Evolutionary conservation across 2,329 filamentous ascomycete species (phyloP).

Genomic region (Coniochaeta sp.): DNA sequence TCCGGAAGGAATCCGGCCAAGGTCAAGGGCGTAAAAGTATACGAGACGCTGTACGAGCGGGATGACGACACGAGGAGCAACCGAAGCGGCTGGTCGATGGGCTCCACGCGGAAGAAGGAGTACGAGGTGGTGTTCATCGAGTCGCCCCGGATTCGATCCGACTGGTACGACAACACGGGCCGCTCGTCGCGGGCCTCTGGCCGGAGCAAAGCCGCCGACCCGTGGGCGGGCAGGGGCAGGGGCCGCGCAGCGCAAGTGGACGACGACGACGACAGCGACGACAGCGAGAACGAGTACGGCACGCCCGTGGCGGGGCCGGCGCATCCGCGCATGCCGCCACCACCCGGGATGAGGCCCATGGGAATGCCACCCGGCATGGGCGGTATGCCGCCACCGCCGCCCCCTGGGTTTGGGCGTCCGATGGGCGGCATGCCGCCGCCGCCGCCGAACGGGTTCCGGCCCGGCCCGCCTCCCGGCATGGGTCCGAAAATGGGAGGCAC

Average conservation of each 20-base stretch:
- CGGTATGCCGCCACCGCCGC: neutral
- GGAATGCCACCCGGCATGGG: neutral
- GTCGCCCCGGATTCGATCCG: neutral
- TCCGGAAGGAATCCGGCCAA: constrained; percentile 13
- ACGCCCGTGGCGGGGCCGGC: neutral
- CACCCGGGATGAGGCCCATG: constrained; percentile 1
- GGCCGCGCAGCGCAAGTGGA: constrained; percentile 4
- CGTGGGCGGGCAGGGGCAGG: constrained; percentile 6
- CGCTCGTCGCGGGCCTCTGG: constrained; percentile 6
- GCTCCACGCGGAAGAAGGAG: neutral
- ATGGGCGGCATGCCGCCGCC: constrained; percentile 1
- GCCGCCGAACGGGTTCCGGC: neutral
- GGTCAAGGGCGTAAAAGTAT: constrained; percentile 13
- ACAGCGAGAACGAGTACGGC: constrained; percentile 6
- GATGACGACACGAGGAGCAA: constrained; percentile 13
- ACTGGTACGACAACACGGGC: constrained; percentile 8
- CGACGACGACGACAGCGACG: constrained; percentile 9
- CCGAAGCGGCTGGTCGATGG: neutral
- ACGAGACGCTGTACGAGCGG: constrained; percentile 11
- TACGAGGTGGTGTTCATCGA: neutral
- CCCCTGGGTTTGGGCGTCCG: neutral
- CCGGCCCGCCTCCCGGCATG: neutral
- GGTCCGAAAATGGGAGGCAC: neutral
- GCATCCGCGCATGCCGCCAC: neutral
- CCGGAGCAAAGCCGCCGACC: neutral